Evolutionary conservation across 805 yeast species (phyloP), one percentile per base, ranked within the genome.

Genomic region (Cyberlindnera maritima): DNA sequence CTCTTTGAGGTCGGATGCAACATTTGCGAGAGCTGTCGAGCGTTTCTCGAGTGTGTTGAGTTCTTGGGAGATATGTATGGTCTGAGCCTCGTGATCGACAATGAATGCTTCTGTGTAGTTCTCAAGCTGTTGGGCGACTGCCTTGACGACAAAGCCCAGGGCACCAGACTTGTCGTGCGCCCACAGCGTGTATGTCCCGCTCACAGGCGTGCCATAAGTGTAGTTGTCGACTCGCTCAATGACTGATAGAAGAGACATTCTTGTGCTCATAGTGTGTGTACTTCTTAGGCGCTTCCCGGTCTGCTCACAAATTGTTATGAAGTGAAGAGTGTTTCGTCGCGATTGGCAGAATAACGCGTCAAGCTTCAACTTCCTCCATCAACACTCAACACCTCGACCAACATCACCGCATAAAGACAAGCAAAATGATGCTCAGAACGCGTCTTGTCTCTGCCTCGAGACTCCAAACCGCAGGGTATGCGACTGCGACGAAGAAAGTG

Each of bases 1-100:
- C 21, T 68, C 49, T 52, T 68, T 68, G 72, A 83, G 70, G 12
- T 39, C 28, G 0, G 25, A 23, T 0, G 81, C 87, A 2, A 83
- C 51, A 11, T 49, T 41, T 2, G 64, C 74, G 44, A 87, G 63
- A 0, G 66, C 65, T 0, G 45, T 48, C 43, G 66, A 72, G 44
- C 85, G 59, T 48, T 64, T 66, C 19, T 70, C 76, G 9, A 74
- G 41, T 0, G 76, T 66, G 44, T 70, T 69, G 35, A 67, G 58
- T 0, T 46, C 35, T 0, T 64, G 36, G 4, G 47, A 40, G n/a
- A 77, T 59, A 2, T 50, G 41, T 4, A 77, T 63, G 4, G 57
- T 50, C 18, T 51, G 53, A 11, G 34, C 29, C 2, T 21, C 38
- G 14, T 61, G 49, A 44, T 64, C 59, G 8, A 72, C 60, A 7